These are phyloP conservation scores for Wickerhamiella galacta DNA, from an alignment of 805 yeast species.

Conservation along the genomic window DNA sequence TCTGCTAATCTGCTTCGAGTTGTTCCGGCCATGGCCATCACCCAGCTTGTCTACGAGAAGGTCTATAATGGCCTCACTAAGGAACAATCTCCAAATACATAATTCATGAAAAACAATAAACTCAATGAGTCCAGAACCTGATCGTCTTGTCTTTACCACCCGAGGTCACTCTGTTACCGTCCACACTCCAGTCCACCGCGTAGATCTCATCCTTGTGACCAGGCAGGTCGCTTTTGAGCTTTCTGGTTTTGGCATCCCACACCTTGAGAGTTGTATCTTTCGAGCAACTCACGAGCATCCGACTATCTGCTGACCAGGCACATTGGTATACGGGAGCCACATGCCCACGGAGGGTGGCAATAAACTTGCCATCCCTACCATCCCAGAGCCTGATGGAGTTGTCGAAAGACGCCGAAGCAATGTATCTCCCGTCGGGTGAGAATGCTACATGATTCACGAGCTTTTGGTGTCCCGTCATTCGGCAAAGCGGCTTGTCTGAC, in stretches of 20 bases:
- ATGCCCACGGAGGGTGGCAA: constrained; percentile 87
- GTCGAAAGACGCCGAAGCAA: constrained; percentile 89
- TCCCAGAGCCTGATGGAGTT: constrained; percentile 94
- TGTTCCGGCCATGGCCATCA: constrained; percentile 83
- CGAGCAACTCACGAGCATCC: constrained; percentile 81
- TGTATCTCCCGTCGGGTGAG: constrained; percentile 83
- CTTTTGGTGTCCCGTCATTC: constrained; percentile 97
- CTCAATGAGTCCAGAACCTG: constrained; percentile 63
- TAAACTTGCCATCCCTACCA: constrained; percentile 76
- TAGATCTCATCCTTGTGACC: constrained; percentile 93
- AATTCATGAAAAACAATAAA: neutral
- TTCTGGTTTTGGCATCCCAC: constrained; percentile 83
- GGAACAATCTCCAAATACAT: neutral
- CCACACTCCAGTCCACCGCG: constrained; percentile 96
- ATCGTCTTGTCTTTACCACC: constrained; percentile 96
- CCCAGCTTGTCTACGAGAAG: constrained; percentile 67
- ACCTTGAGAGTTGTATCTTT: constrained; percentile 92
- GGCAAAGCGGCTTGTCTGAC: constrained; percentile 63
- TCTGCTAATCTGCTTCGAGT: constrained; percentile 65
- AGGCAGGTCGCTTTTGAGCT: constrained; percentile 75
- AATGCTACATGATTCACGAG: constrained; percentile 89
- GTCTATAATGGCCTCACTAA: neutral
- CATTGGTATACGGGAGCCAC: constrained; percentile 97
- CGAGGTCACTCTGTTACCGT: constrained; percentile 85
- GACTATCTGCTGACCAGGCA: constrained; percentile 92